A percentile compares a stretch with the other conserved stretches of the same genome.
Conservation (phyloP, 2,329 filamentous ascomycete genomes). For the Diaporthe sp. region DNA sequence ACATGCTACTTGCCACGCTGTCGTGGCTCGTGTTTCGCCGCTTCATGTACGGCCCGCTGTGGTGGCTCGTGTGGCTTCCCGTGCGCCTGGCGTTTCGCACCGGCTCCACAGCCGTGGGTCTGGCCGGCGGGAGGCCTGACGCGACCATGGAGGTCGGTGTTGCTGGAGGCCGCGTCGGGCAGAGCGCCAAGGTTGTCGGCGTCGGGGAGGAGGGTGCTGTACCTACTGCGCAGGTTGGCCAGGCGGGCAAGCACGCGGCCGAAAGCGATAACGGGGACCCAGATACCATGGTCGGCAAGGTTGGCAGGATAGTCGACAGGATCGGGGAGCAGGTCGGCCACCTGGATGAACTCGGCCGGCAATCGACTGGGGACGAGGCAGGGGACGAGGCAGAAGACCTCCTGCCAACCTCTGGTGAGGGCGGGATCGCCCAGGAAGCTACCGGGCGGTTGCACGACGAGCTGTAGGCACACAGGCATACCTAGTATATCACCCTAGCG, state of each 20-base stretch:
- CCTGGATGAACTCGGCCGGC: constrained; percentile 12
- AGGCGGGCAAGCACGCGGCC: constrained; percentile 40
- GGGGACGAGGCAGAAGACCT: neutral
- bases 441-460: constrained; percentile 50
- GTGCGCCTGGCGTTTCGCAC: constrained; percentile 74
- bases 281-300: constrained; percentile 60
- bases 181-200: constrained; percentile 41
- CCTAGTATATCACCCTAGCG: neutral
- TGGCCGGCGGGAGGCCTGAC: constrained; percentile 51
- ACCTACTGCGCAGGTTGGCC: constrained; percentile 61
- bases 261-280: constrained; percentile 40
- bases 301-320: constrained; percentile 64
- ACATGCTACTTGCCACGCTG: constrained; percentile 81
- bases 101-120: constrained; percentile 62
- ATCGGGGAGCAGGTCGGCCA: constrained; percentile 33
- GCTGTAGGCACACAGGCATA: constrained; percentile 42
- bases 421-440: constrained; percentile 46
- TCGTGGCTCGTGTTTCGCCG: constrained; percentile 88
- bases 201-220: constrained; percentile 51
- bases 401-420: constrained; percentile 30
- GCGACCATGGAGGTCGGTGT: constrained; percentile 41
- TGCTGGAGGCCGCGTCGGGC: constrained; percentile 36
- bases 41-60: constrained; percentile 87
- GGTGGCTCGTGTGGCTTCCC: constrained; percentile 90
- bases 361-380: constrained; percentile 25